Evolutionary conservation across 306 rosid species (phyloP), one percentile per base, ranked within the genome.

Genomic region (Heteromeles arbutifolia): DNA sequence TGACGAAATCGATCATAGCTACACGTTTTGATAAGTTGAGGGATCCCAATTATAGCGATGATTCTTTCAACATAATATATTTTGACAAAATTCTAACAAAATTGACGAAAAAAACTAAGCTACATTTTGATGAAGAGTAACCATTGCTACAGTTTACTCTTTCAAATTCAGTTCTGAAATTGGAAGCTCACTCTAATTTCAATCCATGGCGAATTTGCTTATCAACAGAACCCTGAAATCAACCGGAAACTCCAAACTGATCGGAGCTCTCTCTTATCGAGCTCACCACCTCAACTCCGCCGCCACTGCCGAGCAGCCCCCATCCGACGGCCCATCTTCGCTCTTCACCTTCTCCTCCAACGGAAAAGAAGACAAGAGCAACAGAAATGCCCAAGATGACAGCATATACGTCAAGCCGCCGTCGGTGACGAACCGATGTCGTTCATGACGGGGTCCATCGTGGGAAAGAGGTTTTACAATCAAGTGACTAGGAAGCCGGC

Each of bases 381-480:
- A 65, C 25, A 10, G 39, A 12, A 48, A 29, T 8, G 44, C 59
- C 12, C 48, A 32, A 3, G 79, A 82, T 7, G 87, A 69, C 48
- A 78, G 78, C 54, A 80, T 95, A 28, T 50, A 81, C 75, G 5
- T 92, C 62, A 95, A 83, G 79, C 79, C 83, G 22, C 82, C 83
- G 21, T 79, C 96, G 59, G 97, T 92, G 79, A 90, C 93, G 76
- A 95, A 97, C 99, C 97, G 19, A 82, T 82, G 77, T 87, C 97
- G 80, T 95, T 95, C 87, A 85, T 90, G 99, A 90, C 96, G 2
- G 99, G 99, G 13, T 92, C 97, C 68, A 71, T 92, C 11, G 97
- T 95, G 53, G 99, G 99, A 24, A 90, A 84, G 90, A 76, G 97
- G 21, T 95, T 95, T 79, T 92, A 92, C 87, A 76, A 85, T 13